Conservation (phyloP, 768 basidiomycete genomes). For the Mycena epipterygia region DNA sequence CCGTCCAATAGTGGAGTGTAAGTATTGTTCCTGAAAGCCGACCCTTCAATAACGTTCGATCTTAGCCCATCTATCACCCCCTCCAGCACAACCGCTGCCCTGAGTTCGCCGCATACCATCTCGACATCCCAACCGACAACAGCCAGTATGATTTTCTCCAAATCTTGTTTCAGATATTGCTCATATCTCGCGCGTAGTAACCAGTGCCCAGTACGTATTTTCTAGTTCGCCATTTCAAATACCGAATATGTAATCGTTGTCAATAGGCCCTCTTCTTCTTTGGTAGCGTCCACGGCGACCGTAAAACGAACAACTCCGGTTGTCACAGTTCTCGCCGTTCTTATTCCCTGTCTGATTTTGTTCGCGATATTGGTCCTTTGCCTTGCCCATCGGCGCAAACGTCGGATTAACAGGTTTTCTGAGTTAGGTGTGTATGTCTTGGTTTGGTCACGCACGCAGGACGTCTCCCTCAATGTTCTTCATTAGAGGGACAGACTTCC, state of each 20-base stretch:
- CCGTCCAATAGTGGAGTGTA: neutral
- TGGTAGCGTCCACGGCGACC: neutral
- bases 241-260: neutral
- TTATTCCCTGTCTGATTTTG: neutral
- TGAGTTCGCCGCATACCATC: neutral
- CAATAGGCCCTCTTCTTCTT: neutral
- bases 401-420: neutral
- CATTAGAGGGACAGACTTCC: constrained; percentile 11
- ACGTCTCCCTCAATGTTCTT: neutral
- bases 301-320: neutral
- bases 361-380: neutral
- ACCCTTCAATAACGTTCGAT: neutral
- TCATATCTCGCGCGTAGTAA: neutral
- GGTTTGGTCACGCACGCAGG: no score
- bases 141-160: neutral
- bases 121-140: neutral
- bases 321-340: constrained; percentile 1
- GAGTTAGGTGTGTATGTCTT: neutral
- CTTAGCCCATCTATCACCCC: neutral
- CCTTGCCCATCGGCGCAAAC: neutral
- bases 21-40: neutral
- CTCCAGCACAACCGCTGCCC: neutral
- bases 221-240: neutral
- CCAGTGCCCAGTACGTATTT: neutral
- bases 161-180: neutral